Base-by-base conservation (phyloP, 2,329 filamentous ascomycete genomes). In the Penicillium expansum region DNA sequence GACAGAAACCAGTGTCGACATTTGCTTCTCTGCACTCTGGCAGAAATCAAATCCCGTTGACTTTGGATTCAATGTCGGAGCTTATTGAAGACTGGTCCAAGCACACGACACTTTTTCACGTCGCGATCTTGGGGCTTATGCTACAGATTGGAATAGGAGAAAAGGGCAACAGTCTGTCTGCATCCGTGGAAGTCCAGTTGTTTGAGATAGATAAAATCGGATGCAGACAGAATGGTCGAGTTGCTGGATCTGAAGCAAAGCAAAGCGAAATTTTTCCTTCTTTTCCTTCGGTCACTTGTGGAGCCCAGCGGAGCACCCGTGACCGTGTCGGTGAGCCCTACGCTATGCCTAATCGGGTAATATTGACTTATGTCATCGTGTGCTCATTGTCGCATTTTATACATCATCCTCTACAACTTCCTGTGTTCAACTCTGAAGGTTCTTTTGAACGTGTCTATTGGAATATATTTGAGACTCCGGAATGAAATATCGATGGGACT, bases 281-380 rank as follows among this genome's bases (percentile, higher is more conserved):
- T 33, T 52, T 44, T 52, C 49, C 38, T 50, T 42, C 45, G 11
- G 38, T 48, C 47, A 48, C 52, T 62, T 62, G 64, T 67, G 64
- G 64, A 61, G 64, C 63, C 54, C 39, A 33, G 63, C 60, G 64
- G 63, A 65, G 58, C 58, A 56, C 64, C 59, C 64, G 64, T 65
- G 64, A 66, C 62, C 55, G 55, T 48, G 56, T 55, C 61, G 60
- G 61, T 62, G 55, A 56, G 48, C 39, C 37, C 39, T 24, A 51
- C 45, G 41, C 62, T 64, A 64, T 48, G 11, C 56, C 32, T 22
- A 5, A 48, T 61, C 30, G 1, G 57, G 56, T 49, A 52, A 58
- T 55, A 59, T 57, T 57, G 22, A 37, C 43, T 59, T 56, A 63
- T 53, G 57, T 63, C 57, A 65, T 54, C 55, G 18, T 38, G 30